A percentile compares a stretch with the other conserved stretches of the same genome.
Conservation (phyloP, 306 rosid genomes). For the Citrullus mucosospermus region DNA sequence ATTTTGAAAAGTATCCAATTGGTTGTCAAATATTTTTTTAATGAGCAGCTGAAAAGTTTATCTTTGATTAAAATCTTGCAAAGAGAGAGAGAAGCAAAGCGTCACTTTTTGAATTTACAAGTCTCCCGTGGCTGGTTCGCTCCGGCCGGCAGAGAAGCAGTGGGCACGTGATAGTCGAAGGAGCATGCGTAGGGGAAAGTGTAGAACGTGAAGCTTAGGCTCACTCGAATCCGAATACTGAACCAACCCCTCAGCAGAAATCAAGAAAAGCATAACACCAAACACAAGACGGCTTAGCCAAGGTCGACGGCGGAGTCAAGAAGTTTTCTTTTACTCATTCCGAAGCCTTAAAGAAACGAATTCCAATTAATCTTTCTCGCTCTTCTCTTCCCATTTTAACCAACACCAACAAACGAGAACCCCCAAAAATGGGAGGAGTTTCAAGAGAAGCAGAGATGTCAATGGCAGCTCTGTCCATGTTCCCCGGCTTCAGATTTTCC, state of each 20-base stretch:
- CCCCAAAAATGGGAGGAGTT: conserved; percentile 16
- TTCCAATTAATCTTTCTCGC: background rate
- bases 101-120: too few relatives aligned
- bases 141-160: background rate
- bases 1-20: too few relatives aligned
- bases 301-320: background rate
- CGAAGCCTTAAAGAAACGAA: conserved; percentile 3
- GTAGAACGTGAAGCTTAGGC: background rate
- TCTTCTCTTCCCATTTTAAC: background rate
- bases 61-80: too few relatives aligned
- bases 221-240: conserved; percentile 1
- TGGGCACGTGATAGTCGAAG: background rate
- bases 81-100: too few relatives aligned
- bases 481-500: conserved; percentile 90
- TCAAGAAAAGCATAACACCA: background rate
- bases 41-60: too few relatives aligned
- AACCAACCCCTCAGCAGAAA: background rate
- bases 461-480: conserved; percentile 53
- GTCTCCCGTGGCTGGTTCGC: background rate
- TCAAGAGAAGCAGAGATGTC: conserved; percentile 53
- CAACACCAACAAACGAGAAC: background rate
- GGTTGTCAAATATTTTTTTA: too few relatives aligned
- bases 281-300: background rate
- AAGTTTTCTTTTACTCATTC: background rate
- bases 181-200: background rate